Conservation (phyloP, 2,329 filamentous ascomycete species). For the Fusarium marasasianum region DNA sequence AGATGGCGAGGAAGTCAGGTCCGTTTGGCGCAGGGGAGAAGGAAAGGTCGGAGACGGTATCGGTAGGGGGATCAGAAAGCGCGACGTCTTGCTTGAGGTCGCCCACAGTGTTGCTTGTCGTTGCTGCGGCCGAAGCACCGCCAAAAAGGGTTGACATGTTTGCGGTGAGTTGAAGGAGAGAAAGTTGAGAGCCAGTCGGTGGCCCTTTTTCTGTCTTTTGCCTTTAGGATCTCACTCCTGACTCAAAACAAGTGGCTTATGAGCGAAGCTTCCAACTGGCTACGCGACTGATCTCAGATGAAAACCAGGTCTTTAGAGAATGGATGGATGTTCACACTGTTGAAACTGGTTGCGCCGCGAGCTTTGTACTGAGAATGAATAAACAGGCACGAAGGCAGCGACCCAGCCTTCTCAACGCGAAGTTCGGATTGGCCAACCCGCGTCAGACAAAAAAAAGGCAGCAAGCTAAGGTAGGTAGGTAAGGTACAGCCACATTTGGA, state of each 20-base stretch:
- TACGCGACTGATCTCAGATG: neutral
- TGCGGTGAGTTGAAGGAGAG: constrained; percentile 18
- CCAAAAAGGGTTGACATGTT: constrained; percentile 74
- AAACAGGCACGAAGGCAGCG: constrained; percentile 44
- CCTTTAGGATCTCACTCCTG: neutral
- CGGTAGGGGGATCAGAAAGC: constrained; percentile 80
- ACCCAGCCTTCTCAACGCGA: constrained; percentile 42
- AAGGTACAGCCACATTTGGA: constrained; percentile 22
- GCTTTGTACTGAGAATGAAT: constrained; percentile 36
- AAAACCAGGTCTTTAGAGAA: neutral
- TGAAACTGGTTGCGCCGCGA: constrained; percentile 20
- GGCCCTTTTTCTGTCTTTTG: constrained; percentile 5
- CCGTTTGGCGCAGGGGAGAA: constrained; percentile 74
- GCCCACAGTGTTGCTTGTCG: constrained; percentile 78
- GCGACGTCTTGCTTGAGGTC: constrained; percentile 91
- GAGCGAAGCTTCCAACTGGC: neutral
- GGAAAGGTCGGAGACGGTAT: constrained; percentile 86
- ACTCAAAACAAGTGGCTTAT: neutral
- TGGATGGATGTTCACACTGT: constrained; percentile 1
- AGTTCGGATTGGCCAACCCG: constrained; percentile 40
- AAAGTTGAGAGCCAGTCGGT: constrained; percentile 2
- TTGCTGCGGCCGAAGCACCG: constrained; percentile 57
- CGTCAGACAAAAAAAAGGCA: constrained; percentile 32
- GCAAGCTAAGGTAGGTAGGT: neutral
- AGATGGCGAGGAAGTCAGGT: constrained; percentile 83